Base-by-base conservation (phyloP, 345 rosid species). In the Citrus cavaleriei region DNA sequence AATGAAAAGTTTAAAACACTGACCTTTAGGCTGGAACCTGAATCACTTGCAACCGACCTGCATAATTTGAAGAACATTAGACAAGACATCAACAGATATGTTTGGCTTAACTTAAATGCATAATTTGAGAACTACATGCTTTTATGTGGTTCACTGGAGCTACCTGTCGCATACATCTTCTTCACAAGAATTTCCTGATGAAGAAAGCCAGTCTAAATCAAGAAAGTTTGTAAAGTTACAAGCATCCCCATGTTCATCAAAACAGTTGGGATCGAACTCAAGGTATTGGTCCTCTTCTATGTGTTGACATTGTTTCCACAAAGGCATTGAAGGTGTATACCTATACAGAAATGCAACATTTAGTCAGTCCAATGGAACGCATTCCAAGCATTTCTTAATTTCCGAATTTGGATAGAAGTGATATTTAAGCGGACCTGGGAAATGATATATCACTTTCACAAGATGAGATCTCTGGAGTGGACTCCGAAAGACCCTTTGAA, bases 181-280 rank as follows among this genome's bases (percentile, higher is more conserved):
- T 72, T 94, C 97, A 13, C 89, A 89, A 12, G 97, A 92, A 88
- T 92, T 92, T 76, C 92, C 99, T 10, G 99, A 92, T 70, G 99
- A 94, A 81, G 98, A 96, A 70, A 89, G 85, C 95, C 95, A 90
- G n/a, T 91, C 99, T 81, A 89, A 73, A 81, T 92, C 96, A 59
- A 90, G 81, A 77, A 95, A 93, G 83, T 87, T 81, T 68, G 91
- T 83, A 80, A 89, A 90, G 82, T 84, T 88, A 80, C 91, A 90
- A 54, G 82, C 88, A 3, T 87, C 92, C 13, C 84, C 97, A 66
- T 86, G 81, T 72, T 82, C 90, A 42, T 87, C 86, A 79, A 67
- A 76, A 79, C 88, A 91, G 22, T 85, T 79, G 76, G 78, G 84
- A 83, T 88, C 87, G 14, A 82, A 82, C 69, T 86, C 95, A 19